Conservation (phyloP, 2,329 filamentous ascomycete species). For the Apiospora koreana region DNA sequence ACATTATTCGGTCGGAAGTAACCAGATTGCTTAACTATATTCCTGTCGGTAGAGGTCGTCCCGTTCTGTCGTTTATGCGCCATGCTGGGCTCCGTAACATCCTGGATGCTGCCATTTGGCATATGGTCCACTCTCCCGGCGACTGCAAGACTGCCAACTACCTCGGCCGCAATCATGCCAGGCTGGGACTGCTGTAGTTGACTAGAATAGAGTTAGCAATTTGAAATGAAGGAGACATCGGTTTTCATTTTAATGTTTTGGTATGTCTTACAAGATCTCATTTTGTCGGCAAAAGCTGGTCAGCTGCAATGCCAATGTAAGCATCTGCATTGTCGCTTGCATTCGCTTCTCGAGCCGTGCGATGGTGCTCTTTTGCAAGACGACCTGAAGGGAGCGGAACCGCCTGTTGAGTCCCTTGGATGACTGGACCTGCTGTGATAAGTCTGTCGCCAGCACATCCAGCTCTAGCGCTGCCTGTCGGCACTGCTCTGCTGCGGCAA, state of each 20-base stretch:
- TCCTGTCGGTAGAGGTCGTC: rapidly evolving
- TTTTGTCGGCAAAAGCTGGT: neutral
- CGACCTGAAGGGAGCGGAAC: neutral
- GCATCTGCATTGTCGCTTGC: neutral
- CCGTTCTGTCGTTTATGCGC: rapidly evolving
- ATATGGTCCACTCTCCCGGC: neutral
- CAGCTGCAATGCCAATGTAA: neutral
- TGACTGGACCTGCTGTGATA: neutral
- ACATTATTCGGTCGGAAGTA: neutral
- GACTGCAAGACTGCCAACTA: neutral
- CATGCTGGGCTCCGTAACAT: rapidly evolving
- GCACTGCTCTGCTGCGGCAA: neutral
- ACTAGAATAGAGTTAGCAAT: neutral
- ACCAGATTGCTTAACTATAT: rapidly evolving
- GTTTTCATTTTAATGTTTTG: no score
- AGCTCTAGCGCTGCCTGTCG: neutral
- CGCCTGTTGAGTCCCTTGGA: neutral
- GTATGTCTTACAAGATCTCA: neutral
- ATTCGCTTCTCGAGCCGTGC: neutral
- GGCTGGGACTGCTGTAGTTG: neutral
- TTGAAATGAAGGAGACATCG: no score
- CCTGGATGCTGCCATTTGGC: no score
- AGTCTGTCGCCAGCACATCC: neutral
- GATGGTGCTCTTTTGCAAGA: neutral
- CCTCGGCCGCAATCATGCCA: neutral